These are phyloP conservation scores for Amaranthus palmeri DNA, from an alignment of 148 eudicot genomes.

Conservation along the genomic window DNA sequence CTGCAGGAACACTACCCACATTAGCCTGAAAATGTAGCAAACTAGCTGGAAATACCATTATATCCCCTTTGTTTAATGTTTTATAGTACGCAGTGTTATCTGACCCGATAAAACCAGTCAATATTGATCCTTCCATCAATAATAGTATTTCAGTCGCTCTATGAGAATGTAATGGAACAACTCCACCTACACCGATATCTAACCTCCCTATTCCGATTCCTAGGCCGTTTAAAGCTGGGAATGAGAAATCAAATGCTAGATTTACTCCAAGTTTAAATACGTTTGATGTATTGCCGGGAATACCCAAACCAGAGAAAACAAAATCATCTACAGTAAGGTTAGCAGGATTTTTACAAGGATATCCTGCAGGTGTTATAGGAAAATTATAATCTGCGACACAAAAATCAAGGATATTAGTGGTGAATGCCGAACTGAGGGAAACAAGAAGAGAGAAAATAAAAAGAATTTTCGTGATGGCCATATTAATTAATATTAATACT, in stretches of 20 bases:
- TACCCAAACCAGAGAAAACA: slow-evolving; percentile 1
- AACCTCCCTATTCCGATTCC: slow-evolving; percentile 14
- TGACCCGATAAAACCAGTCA: slow-evolving; percentile 10
- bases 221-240: slow-evolving; percentile 16
- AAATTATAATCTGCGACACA: slow-evolving; percentile 15
- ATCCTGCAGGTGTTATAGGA: slow-evolving; percentile 13
- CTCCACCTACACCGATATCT: not conserved
- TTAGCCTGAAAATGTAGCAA: slow-evolving; percentile 19
- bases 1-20: slow-evolving; percentile 5
- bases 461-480: not conserved
- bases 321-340: slow-evolving; percentile 12
- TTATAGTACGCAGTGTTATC: slow-evolving; percentile 12
- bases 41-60: slow-evolving; percentile 11
- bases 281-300: slow-evolving; percentile 3
- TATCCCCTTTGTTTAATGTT: slow-evolving; percentile 14
- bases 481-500: no score
- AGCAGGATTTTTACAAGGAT: slow-evolving; percentile 12
- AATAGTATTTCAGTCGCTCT: slow-evolving; percentile 10
- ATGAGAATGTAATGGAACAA: slow-evolving; percentile 8
- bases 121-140: not conserved
- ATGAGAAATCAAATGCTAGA: not conserved
- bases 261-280: not conserved
- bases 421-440: no score
- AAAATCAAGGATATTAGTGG: slow-evolving; percentile 1
- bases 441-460: no score